Conservation (phyloP, 1,284 basidiomycete species). For the Ustilago loliicola region DNA sequence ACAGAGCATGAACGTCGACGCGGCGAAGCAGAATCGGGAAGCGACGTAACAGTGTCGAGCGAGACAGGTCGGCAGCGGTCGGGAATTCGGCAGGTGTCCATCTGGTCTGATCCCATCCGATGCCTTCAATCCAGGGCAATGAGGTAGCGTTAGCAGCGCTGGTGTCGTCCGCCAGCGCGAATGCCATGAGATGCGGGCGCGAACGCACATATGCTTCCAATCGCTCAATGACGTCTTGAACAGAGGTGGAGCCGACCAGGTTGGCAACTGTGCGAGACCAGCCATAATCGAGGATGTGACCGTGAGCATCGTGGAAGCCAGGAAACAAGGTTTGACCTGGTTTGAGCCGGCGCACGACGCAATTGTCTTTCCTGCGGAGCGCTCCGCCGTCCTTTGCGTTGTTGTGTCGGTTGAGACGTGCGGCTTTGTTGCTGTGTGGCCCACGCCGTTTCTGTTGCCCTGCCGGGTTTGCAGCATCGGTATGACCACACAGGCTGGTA, state of each 20-base stretch:
- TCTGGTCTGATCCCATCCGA: conserved; percentile 91
- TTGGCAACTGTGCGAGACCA: conserved; percentile 56
- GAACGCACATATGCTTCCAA: conserved; percentile 49
- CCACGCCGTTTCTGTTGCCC: conserved; percentile 12
- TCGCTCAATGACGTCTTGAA: conserved; percentile 47
- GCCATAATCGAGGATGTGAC: conserved; percentile 65
- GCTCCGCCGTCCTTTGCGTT: conserved; percentile 2
- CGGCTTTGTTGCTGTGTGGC: conserved; percentile 42
- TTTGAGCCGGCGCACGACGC: conserved; percentile 27
- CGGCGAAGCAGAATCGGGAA: conserved; percentile 36
- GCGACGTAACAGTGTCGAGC: conserved; percentile 33
- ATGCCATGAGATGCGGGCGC: conserved; percentile 32
- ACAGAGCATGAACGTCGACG: conserved; percentile 84
- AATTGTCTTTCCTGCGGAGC: conserved; percentile 16
- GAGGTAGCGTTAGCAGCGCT: neutral
- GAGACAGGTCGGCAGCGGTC: conserved; percentile 77
- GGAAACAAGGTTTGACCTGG: conserved; percentile 46
- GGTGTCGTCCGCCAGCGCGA: conserved; percentile 14
- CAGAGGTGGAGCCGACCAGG: conserved; percentile 53
- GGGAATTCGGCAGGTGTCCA: conserved; percentile 74
- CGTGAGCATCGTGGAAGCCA: conserved; percentile 65
- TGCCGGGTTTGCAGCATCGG: neutral
- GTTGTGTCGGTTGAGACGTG: conserved; percentile 15
- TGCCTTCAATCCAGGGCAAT: conserved; percentile 81
- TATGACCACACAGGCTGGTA: conserved; percentile 14